Percentiles rank a stretch among this genome's conserved stretches.
Evolutionary conservation across 495 filamentous ascomycete species (phyloP).

Genomic region (Glonium stellatum): DNA sequence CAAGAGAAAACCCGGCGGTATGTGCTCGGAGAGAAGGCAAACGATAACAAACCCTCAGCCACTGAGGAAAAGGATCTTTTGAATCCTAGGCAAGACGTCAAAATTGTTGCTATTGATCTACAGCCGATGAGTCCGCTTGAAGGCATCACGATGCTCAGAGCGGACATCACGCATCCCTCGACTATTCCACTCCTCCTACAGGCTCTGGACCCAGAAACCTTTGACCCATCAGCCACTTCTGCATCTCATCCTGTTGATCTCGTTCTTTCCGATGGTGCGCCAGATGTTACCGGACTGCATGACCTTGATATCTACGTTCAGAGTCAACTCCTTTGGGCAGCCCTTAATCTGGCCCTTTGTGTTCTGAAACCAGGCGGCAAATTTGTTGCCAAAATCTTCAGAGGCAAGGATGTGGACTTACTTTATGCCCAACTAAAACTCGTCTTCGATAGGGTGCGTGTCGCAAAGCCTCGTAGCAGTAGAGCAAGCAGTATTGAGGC

Average conservation of each 20-base stretch:
- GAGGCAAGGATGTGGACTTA: conserved; percentile 84
- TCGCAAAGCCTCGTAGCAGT: conserved; percentile 87
- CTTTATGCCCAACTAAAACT: conserved; percentile 86
- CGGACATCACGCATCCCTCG: conserved; percentile 94
- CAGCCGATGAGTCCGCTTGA: conserved; percentile 92
- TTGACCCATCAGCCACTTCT: conserved; percentile 44
- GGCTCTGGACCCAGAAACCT: conserved; percentile 72
- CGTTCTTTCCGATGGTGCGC: conserved; percentile 89
- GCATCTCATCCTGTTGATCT: conserved; percentile 73
- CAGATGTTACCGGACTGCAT: conserved; percentile 93
- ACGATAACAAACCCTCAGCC: conserved; percentile 1
- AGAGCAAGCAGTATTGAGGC: conserved; percentile 92
- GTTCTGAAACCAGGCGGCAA: conserved; percentile 87
- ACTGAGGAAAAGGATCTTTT: conserved; percentile 32
- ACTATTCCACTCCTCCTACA: conserved; percentile 82
- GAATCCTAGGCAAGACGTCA: conserved; percentile 65
- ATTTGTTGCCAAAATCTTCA: conserved; percentile 97
- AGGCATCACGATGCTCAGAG: conserved; percentile 82
- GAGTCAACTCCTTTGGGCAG: conserved; percentile 87
- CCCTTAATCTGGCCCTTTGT: conserved; percentile 84
- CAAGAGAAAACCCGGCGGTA: conserved; percentile 40
- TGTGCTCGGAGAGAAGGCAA: conserved; percentile 26
- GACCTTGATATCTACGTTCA: conserved; percentile 98
- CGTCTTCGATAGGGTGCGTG: conserved; percentile 78
- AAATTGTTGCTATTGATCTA: conserved; percentile 90